Evolutionary conservation across 179 eudicot genomes (phyloP).

Genomic region (Sideroxylon spinosum): DNA sequence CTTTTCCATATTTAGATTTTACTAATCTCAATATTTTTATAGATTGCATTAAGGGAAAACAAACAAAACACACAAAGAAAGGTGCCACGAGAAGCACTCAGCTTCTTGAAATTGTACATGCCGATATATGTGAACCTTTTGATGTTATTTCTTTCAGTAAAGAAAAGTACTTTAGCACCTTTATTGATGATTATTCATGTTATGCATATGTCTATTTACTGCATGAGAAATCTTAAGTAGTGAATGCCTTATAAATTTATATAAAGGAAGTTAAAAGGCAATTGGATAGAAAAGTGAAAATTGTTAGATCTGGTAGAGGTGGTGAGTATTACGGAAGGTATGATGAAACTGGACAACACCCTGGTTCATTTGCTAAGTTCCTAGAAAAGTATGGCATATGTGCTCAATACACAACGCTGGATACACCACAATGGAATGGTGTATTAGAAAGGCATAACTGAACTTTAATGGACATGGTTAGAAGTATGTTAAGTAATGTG

Average conservation of each 20-base stretch:
- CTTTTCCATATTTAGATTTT: not conserved
- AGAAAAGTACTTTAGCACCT: not conserved
- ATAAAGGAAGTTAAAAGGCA: not conserved
- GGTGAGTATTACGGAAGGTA: not conserved
- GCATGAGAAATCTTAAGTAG: not conserved
- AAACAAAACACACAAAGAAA: not conserved
- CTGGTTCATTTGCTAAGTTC: constrained; percentile 1
- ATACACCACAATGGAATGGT: constrained; percentile 8
- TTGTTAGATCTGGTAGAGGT: not conserved
- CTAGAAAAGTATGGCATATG: constrained; percentile 11
- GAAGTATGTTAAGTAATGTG: constrained; percentile 1
- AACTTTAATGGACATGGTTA: not conserved
- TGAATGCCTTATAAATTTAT: not conserved
- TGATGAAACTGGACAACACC: not conserved
- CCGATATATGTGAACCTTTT: constrained; percentile 10
- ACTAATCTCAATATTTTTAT: not conserved
- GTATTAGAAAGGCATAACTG: not conserved
- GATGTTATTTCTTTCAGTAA: constrained; percentile 2
- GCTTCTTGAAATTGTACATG: constrained; percentile 10
- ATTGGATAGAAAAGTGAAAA: not conserved
- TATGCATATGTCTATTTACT: not conserved
- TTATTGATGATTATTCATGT: constrained; percentile 6
- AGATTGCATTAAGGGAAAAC: constrained; percentile 12
- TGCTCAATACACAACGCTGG: constrained; percentile 10
- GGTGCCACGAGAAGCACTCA: constrained; percentile 6